Base-by-base conservation (phyloP, 257 asterid species). In the Forsythia suspensa region DNA sequence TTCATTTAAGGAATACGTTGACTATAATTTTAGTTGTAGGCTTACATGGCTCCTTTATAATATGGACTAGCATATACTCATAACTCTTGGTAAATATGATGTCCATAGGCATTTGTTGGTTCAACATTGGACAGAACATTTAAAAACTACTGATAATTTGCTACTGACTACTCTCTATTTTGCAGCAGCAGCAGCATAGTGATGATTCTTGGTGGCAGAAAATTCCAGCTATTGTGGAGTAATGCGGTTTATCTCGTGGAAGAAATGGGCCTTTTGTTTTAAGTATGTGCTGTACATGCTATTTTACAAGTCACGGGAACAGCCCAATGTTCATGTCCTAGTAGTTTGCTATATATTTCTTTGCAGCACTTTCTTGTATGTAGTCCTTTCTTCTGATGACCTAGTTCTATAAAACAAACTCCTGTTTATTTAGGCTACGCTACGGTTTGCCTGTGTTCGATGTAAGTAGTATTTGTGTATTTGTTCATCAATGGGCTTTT, bases 121-220 rank as follows among this genome's bases (percentile, higher is more conserved):
- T 48, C 18, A 44, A 24, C 48, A 13, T 34, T 61, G 36, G 13
- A 55, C 18, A 9, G 39, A 18, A 75, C 59, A 52, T 24, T 75
- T 43, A 13, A 8, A 61, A 68, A 48, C 66, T 21, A 12, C 41
- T 4, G 20, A n/a, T 52, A 39, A 65, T 67, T 36, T 67, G 37
- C n/a, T 55, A 43, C 63, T 76, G 74, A 73, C 70, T 79, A 39
- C 36, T 9, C 20, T 65, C 41, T 79, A 68, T 48, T 29, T 70
- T 52, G 39, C 76, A 71, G 75, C 74, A 21, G 79, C 84, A 86
- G 87, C 24, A 20, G 18, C 11, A 61, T 10, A 9, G 18, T 24
- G 57, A n/a, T 65, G 48, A 44, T 74, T 73, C 59, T 44, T 74
- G 75, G 16, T 6, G 73, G 66, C n/a, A 12, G 69, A 71, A 73